Conservation (phyloP, 805 yeast species). For the Teunomyces lycoperdinae region DNA sequence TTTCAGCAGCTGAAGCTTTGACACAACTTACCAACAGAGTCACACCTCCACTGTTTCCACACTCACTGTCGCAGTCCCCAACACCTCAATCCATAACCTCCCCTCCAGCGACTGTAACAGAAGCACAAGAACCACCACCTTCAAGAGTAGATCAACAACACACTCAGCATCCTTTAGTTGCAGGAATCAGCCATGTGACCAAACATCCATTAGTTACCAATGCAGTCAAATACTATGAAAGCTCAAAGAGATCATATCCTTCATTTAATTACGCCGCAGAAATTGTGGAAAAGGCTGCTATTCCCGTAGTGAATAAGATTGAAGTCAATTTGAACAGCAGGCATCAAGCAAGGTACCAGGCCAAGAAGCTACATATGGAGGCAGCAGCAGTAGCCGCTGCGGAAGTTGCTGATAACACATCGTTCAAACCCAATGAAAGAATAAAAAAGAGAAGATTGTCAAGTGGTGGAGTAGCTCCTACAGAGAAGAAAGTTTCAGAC, state of each 20-base stretch:
- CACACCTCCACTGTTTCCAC: conserved; percentile 17
- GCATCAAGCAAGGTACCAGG: conserved; percentile 26
- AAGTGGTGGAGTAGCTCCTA: conserved; percentile 1
- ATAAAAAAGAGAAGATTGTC: conserved; percentile 3
- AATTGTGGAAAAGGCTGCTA: conserved; percentile 54
- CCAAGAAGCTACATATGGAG: conserved; percentile 10
- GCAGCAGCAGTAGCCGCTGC: conserved; percentile 9
- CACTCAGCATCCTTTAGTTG: conserved; percentile 37
- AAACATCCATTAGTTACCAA: conserved; percentile 44
- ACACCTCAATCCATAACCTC: conserved; percentile 1
- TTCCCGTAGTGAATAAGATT: conserved; percentile 50
- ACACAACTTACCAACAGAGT: conserved; percentile 30
- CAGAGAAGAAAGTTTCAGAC: conserved; percentile 41
- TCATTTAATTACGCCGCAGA: conserved; percentile 61
- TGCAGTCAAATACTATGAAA: conserved; percentile 48
- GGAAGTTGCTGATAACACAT: background rate
- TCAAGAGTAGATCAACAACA: conserved; percentile 6
- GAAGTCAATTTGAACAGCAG: conserved; percentile 44
- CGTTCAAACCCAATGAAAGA: conserved; percentile 1
- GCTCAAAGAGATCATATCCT: conserved; percentile 44
- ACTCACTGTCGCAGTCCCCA: conserved; percentile 6
- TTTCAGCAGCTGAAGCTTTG: conserved; percentile 41
- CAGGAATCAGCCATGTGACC: conserved; percentile 35
- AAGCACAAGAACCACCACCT: conserved; percentile 8
- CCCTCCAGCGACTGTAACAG: conserved; percentile 4